A percentile compares a stretch with the other conserved stretches of the same genome.
phyloP scores from a whole-genome alignment of 495 filamentous ascomycete genomes.

The Trichoderma orchidacearum region DNA sequence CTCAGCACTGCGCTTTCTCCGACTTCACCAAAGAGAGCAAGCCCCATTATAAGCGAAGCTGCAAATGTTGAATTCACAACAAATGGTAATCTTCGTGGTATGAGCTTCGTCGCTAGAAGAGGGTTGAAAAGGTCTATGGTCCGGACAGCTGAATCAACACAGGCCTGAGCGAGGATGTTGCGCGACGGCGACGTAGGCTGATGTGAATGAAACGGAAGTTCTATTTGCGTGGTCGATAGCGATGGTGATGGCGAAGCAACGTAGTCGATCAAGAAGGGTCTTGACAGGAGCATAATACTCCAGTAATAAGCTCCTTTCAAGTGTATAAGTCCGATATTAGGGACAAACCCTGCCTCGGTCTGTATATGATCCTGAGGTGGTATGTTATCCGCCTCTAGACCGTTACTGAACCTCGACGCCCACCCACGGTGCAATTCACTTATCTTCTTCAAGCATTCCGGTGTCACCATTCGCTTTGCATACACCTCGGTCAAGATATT shows the following conservation, averaged over 20 bases:
- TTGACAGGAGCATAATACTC: constrained; percentile 9
- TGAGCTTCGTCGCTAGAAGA: neutral
- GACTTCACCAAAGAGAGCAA: neutral
- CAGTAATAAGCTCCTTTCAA: constrained; percentile 9
- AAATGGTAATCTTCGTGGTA: constrained; percentile 1
- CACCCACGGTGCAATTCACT: constrained; percentile 2
- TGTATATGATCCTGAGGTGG: neutral
- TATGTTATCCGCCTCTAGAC: neutral
- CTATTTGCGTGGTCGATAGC: too few species aligned
- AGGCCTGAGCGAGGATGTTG: constrained; percentile 5
- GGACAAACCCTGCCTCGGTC: neutral
- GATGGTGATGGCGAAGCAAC: neutral
- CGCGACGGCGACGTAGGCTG: neutral
- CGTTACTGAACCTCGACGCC: neutral
- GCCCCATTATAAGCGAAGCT: neutral
- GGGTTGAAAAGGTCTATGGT: constrained; percentile 5
- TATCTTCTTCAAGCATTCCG: neutral
- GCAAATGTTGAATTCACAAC: constrained; percentile 2
- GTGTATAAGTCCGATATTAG: constrained; percentile 5
- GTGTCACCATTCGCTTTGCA: constrained; percentile 2
- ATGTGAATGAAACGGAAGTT: neutral
- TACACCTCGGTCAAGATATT: constrained; percentile 1
- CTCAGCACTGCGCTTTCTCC: neutral
- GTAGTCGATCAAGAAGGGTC: constrained; percentile 7
- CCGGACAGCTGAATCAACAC: constrained; percentile 5